A percentile compares a stretch with the other conserved stretches of the same genome.
phyloP scores from a whole-genome alignment of 78 protist genomes.

The Tieghemostelium lacteum region DNA sequence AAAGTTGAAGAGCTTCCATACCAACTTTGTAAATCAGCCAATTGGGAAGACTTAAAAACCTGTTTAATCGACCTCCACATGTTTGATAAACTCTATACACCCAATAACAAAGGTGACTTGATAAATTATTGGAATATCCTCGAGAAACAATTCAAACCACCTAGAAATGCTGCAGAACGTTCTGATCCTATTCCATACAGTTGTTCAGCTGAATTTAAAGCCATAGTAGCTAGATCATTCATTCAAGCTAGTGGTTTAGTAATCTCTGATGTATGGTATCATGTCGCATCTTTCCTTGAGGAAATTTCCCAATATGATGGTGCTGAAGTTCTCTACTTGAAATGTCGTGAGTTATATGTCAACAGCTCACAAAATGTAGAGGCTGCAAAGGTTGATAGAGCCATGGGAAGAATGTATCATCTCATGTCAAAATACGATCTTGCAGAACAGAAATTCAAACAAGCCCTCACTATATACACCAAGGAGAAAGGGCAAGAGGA shows the following conservation, averaged over 20 bases:
- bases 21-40: constrained; percentile 32
- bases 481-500: constrained; percentile 80
- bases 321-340: constrained; percentile 26
- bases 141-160: constrained; percentile 60
- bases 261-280: constrained; percentile 59
- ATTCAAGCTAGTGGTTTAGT: constrained; percentile 64
- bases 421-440: constrained; percentile 6
- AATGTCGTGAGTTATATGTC: constrained; percentile 59
- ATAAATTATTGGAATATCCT: constrained; percentile 38
- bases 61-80: background rate
- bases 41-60: constrained; percentile 47
- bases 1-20: constrained; percentile 77
- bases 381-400: constrained; percentile 80
- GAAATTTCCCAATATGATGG: constrained; percentile 75
- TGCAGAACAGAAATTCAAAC: constrained; percentile 41
- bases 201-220: constrained; percentile 20
- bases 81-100: constrained; percentile 69
- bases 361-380: constrained; percentile 62
- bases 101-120: constrained; percentile 39
- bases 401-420: constrained; percentile 67
- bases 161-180: constrained; percentile 59
- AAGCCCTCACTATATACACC: constrained; percentile 45
- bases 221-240: constrained; percentile 17
- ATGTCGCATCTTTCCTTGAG: constrained; percentile 66
- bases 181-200: constrained; percentile 48